Evolutionary conservation across 768 basidiomycete genomes (phyloP), one percentile per base, ranked within the genome.

Genomic region (Tylopilus vinaceipallidus): DNA sequence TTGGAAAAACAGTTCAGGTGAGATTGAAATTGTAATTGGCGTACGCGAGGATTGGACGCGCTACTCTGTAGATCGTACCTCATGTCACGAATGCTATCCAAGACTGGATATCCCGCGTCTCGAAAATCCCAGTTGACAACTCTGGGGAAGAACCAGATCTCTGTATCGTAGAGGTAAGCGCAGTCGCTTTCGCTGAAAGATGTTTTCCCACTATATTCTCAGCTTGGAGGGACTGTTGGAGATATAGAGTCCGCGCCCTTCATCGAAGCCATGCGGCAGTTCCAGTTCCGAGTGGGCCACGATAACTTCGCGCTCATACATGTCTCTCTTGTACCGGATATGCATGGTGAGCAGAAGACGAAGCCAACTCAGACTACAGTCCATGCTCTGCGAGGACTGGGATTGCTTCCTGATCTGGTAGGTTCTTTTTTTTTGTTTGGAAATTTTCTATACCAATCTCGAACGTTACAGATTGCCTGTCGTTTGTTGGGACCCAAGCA

Each of bases 201-300:
- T 47, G 33, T 24, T 12, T 3, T 45, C 42, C 61, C 47, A 58
- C 34, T 30, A 19, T 16, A 5, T 33, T 13, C 6, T n/a, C 53
- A 95, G 92, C 88, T 99, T 53, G 95, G 95, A 48, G 95, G 95
- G 19, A 99, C 95, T 0, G 95, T 99, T 14, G 95, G 95, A 38
- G 95, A 99, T 62, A 99, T 99, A 66, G 95, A 99, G 62, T 97
- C 93, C 6, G 95, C 95, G 3, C 95, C 95, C 3, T 99, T 99
- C 69, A 78, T 99, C 39, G 95, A 99, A 69, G 95, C 95, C 1
- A 94, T 99, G 88, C 85, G 95, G n/a, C 95, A 99, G 68, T 99
- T 99, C 78, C 95, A 99, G 65, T 98, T 98, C 76, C 86, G 95
- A 48, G 95, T 98, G 19, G 95, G 95, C 16, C 81, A 88, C 65